phyloP scores from a whole-genome alignment of 768 basidiomycete genomes.

The Suillus sp. region DNA sequence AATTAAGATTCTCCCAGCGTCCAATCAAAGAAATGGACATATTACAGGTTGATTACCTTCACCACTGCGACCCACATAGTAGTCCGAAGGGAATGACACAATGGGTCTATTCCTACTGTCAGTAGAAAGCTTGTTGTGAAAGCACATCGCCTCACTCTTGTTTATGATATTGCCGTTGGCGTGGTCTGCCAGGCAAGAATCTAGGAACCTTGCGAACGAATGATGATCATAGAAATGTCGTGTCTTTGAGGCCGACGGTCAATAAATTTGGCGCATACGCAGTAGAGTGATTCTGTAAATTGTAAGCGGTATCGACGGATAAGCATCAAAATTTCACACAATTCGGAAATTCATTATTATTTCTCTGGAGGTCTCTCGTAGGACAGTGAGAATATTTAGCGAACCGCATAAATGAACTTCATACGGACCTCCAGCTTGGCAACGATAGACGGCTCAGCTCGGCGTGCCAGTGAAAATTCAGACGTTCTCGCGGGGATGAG shows the following conservation, averaged over 20 bases:
- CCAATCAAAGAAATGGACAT: slow-evolving; percentile 3
- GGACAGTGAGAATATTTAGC: slow-evolving; percentile 7
- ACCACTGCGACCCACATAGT: neutral
- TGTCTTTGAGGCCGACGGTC: neutral
- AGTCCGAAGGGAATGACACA: neutral
- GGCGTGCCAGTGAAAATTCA: slow-evolving; percentile 10
- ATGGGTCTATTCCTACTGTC: neutral
- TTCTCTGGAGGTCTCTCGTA: neutral
- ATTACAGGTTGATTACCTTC: neutral
- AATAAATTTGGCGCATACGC: neutral
- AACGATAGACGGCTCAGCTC: neutral
- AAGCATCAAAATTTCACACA: slow-evolving; percentile 3
- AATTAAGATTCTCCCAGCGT: slow-evolving; percentile 8
- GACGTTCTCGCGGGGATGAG: slow-evolving; percentile 6
- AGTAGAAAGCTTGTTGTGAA: neutral
- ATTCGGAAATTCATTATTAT: neutral
- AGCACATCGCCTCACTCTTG: too few relatives aligned
- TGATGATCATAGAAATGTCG: neutral
- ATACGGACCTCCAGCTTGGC: neutral
- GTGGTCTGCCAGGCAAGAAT: neutral
- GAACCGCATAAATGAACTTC: neutral
- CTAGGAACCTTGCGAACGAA: neutral
- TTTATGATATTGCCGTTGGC: neutral
- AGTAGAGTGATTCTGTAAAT: neutral
- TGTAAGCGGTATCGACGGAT: slow-evolving; percentile 3